phyloP scores from a whole-genome alignment of 768 basidiomycete species.

The Tulasnella sp. region DNA sequence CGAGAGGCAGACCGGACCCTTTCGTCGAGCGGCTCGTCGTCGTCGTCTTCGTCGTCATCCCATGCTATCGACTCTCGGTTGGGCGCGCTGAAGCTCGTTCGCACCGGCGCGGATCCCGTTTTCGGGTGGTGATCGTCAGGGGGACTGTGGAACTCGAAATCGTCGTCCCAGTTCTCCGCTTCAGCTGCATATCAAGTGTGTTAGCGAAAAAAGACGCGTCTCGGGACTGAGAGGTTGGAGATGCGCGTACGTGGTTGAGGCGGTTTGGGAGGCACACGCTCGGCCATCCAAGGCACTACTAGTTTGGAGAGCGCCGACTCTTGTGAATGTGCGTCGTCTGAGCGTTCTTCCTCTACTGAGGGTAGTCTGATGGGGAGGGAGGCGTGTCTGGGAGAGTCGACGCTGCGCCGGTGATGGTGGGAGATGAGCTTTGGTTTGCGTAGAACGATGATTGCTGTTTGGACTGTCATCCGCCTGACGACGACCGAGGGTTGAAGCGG shows the following conservation, averaged over 20 bases:
- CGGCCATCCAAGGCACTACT: neutral
- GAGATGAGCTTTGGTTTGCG: neutral
- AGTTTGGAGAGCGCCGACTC: neutral
- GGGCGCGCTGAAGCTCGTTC: neutral
- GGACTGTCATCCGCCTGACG: neutral
- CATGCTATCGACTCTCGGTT: conserved; percentile 8
- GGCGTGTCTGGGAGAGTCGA: neutral
- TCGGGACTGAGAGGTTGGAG: neutral
- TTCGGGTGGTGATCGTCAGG: conserved; percentile 15
- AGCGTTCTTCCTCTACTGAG: neutral
- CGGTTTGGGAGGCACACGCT: neutral
- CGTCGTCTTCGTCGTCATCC: conserved; percentile 37
- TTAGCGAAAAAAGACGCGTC: neutral
- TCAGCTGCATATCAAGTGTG: conserved; percentile 22
- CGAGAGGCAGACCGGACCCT: neutral
- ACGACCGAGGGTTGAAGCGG: neutral
- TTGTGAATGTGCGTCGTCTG: neutral
- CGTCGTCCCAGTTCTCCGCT: conserved; percentile 73
- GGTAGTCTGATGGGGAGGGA: neutral
- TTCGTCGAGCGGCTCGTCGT: conserved; percentile 21
- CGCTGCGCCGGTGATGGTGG: neutral
- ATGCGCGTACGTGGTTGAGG: neutral
- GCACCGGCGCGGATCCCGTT: conserved; percentile 14
- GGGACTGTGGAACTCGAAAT: conserved; percentile 50
- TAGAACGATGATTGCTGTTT: neutral